Percentiles rank a stretch among this genome's conserved stretches.
phyloP scores from a whole-genome alignment of 768 basidiomycete genomes.

The Lentinula guzmanii region DNA sequence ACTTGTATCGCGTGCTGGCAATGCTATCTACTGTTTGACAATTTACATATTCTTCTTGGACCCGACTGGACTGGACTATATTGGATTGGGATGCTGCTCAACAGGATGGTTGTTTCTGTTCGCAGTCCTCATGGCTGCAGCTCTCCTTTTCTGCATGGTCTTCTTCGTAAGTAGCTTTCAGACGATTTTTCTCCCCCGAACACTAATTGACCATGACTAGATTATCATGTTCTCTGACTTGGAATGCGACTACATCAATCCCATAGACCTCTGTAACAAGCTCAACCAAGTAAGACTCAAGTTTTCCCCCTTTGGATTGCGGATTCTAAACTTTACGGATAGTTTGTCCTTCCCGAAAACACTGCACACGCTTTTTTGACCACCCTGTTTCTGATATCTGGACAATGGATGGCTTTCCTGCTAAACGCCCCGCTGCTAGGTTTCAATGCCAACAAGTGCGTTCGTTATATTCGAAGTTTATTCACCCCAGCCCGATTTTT shows the following conservation, averaged over 20 bases:
- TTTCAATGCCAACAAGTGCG: conserved; percentile 93
- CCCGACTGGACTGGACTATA: not conserved
- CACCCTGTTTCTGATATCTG: conserved; percentile 84
- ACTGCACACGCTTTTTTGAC: conserved; percentile 90
- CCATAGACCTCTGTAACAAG: conserved; percentile 99
- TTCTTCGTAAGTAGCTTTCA: conserved; percentile 77
- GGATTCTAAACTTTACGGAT: not conserved
- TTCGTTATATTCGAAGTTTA: conserved; percentile 6
- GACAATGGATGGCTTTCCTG: conserved; percentile 92
- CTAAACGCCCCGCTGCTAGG: conserved; percentile 85
- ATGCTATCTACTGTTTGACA: not conserved
- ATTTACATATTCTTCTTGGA: not conserved
- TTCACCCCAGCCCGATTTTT: not conserved
- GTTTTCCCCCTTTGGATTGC: not conserved
- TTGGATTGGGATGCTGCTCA: not conserved
- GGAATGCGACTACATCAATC: conserved; percentile 99
- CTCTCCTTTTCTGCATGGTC: conserved; percentile 95
- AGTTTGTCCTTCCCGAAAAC: conserved; percentile 99
- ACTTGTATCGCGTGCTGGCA: not conserved
- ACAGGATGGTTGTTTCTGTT: conserved; percentile 96
- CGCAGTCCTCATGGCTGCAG: conserved; percentile 92
- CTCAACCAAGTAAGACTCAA: conserved; percentile 76
- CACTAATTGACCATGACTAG: conserved; percentile 31
- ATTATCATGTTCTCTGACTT: conserved; percentile 99
- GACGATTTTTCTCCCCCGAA: not conserved